Evolutionary conservation across 148 eudicot species (phyloP).

Genomic region (Rhododendron griersonianum): DNA sequence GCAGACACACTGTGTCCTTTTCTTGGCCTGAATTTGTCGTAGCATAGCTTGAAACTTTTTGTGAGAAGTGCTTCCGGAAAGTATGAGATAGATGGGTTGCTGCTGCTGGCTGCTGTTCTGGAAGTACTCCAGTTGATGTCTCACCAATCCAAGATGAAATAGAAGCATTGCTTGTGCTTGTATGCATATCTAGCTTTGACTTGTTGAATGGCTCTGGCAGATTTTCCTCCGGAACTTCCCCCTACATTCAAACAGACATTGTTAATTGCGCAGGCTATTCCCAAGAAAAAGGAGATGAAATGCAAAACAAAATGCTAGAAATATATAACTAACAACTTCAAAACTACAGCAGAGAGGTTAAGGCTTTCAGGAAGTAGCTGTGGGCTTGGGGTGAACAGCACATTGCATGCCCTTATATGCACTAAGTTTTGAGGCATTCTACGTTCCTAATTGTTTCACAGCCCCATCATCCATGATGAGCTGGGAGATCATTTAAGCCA

Average conservation of each 20-base stretch:
- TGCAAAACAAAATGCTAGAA: not conserved
- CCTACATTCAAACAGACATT: slow-evolving; percentile 32
- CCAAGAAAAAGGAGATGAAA: not conserved
- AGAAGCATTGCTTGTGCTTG: slow-evolving; percentile 15
- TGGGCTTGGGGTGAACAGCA: not conserved
- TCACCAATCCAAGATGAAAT: slow-evolving; percentile 1
- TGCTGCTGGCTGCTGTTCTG: slow-evolving; percentile 12
- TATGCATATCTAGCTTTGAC: slow-evolving; percentile 23
- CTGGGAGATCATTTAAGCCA: not conserved
- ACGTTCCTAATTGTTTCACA: not conserved
- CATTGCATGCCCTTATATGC: not conserved
- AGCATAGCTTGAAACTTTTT: slow-evolving; percentile 3
- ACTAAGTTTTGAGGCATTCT: not conserved
- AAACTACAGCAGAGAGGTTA: not conserved
- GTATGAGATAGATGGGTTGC: slow-evolving; percentile 54
- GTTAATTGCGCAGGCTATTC: not conserved
- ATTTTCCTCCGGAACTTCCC: slow-evolving; percentile 65
- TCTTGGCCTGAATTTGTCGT: slow-evolving; percentile 1
- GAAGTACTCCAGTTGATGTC: not conserved
- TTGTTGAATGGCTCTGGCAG: slow-evolving; percentile 58
- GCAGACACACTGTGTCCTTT: not conserved
- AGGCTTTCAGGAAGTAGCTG: not conserved
- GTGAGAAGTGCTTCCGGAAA: slow-evolving; percentile 53
- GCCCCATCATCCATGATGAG: not conserved
- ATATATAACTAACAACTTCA: not conserved